Base-by-base conservation (phyloP, 108 stramenopile genomes). In the Cyclotella cryptica region DNA sequence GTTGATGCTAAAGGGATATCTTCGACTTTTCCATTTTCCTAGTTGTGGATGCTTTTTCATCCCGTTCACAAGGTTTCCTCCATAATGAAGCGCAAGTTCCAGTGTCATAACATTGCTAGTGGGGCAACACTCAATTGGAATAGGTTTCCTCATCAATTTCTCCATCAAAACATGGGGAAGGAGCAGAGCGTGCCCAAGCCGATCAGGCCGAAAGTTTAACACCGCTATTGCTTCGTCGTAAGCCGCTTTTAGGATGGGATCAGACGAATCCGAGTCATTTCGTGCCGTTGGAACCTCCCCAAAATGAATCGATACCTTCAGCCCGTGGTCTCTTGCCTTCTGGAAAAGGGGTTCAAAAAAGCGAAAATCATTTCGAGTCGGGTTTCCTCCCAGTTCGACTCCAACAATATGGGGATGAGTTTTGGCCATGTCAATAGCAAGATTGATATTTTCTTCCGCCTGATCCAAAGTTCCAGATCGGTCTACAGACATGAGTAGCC, bases 331-430 rank as follows among this genome's bases (percentile, higher is more conserved):
- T 70, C 91, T 72, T 29, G 91, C 92, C 41, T 24, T 61, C 47
- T 88, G 67, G 64, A 95, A 89, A 14, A 73, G 55, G n/a, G 78
- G 60, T 54, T 73, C 68, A 72, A 88, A 91, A 24, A 81, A 69
- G 17, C 40, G 13, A 65, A 88, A 89, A 14, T 81, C 71, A 69
- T 87, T 78, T 65, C 80, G 73, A 12, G 71, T 67, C n/a, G 97
- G 97, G 70, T 96, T 96, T 11, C 96, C 97, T 47, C 94, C 92
- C n/a, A 97, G 78, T 70, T 97, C 97, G 4, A 97, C 81, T 42
- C 96, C 97, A 13, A 96, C 92, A 17, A 97, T 75, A 28, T 74
- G 65, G 14, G 60, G 47, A 46, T 84, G 43, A 27, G 72, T 71
- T 24, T 74, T 45, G 19, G 30, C 29, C 19, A 92, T 69, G 29